phyloP scores from a whole-genome alignment of 2,329 filamentous ascomycete species.

The Colletotrichum limetticola region DNA sequence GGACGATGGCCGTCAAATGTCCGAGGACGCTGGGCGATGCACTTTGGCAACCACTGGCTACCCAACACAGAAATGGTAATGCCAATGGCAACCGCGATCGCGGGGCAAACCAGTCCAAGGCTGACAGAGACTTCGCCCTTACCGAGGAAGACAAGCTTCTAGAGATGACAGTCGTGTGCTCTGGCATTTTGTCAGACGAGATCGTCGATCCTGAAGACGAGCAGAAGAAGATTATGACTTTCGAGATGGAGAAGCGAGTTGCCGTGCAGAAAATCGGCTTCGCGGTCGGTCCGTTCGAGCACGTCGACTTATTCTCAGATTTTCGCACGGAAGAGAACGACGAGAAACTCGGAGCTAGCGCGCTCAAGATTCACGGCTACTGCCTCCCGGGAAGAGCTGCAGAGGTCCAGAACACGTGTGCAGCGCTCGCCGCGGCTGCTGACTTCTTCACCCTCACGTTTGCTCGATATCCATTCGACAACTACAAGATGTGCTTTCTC shows the following conservation, averaged over 20 bases:
- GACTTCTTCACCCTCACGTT: slow-evolving; percentile 92
- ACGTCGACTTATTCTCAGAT: slow-evolving; percentile 85
- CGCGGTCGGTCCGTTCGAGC: slow-evolving; percentile 93
- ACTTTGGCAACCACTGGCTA: slow-evolving; percentile 59
- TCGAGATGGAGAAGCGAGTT: slow-evolving; percentile 79
- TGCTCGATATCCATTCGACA: slow-evolving; percentile 89
- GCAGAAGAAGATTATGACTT: slow-evolving; percentile 88
- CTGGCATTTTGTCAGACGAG: slow-evolving; percentile 89
- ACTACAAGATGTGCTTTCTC: slow-evolving; percentile 93
- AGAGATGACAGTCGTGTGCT: slow-evolving; percentile 91
- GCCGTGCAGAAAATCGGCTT: slow-evolving; percentile 93
- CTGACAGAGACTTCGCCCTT: slow-evolving; percentile 54
- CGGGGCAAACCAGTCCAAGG: slow-evolving; percentile 52
- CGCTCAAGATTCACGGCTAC: slow-evolving; percentile 89
- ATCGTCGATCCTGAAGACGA: slow-evolving; percentile 79
- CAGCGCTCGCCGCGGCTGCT: slow-evolving; percentile 85
- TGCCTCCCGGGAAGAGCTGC: slow-evolving; percentile 86
- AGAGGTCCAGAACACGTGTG: slow-evolving; percentile 88
- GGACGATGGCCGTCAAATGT: slow-evolving; percentile 89
- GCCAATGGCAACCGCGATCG: slow-evolving; percentile 44
- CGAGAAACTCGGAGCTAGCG: slow-evolving; percentile 87
- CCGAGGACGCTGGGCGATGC: slow-evolving; percentile 88
- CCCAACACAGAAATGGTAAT: slow-evolving; percentile 48
- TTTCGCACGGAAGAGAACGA: slow-evolving; percentile 93
- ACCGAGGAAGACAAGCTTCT: slow-evolving; percentile 85